Conservation (phyloP, 2,329 filamentous ascomycete genomes). For the Diaporthe vaccinii region DNA sequence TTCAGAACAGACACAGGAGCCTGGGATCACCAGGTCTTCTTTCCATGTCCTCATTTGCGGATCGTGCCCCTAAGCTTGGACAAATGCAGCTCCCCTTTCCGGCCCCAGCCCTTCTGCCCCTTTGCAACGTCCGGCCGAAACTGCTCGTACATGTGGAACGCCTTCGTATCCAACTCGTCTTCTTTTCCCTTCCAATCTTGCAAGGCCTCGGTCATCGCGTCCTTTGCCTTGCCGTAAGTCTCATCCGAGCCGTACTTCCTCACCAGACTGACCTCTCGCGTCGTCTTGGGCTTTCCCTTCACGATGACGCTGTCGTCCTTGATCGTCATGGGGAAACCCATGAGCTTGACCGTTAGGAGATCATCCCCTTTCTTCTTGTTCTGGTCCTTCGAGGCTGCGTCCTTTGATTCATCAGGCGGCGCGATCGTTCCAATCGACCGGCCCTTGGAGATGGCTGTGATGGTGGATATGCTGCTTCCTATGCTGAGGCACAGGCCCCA, state of each 20-base stretch:
- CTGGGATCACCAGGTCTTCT: not conserved
- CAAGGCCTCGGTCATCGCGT: slow-evolving; percentile 26
- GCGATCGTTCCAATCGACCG: slow-evolving; percentile 38
- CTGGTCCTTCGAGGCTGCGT: not conserved
- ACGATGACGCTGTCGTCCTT: slow-evolving; percentile 36
- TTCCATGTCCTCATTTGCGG: not conserved
- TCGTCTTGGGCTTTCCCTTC: slow-evolving; percentile 34
- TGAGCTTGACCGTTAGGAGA: slow-evolving; percentile 27
- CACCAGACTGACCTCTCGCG: slow-evolving; percentile 33
- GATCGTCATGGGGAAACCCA: slow-evolving; percentile 39
- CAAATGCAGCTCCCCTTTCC: slow-evolving; percentile 36
- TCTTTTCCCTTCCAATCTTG: slow-evolving; percentile 34
- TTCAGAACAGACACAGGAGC: not conserved
- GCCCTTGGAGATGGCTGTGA: slow-evolving; percentile 40
- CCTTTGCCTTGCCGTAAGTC: slow-evolving; percentile 9
- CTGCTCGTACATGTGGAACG: slow-evolving; percentile 40
- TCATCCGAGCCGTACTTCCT: slow-evolving; percentile 35
- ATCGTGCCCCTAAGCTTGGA: slow-evolving; percentile 30
- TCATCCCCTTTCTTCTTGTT: not conserved
- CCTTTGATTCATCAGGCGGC: slow-evolving; percentile 20
- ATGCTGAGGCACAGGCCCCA: slow-evolving; percentile 40
- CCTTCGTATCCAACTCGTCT: slow-evolving; percentile 35
- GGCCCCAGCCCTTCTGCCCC: slow-evolving; percentile 39
- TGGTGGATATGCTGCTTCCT: slow-evolving; percentile 39
- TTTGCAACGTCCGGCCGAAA: slow-evolving; percentile 38